Base-by-base conservation (phyloP, 2,329 filamentous ascomycete genomes). In the Fusarium avenaceum region DNA sequence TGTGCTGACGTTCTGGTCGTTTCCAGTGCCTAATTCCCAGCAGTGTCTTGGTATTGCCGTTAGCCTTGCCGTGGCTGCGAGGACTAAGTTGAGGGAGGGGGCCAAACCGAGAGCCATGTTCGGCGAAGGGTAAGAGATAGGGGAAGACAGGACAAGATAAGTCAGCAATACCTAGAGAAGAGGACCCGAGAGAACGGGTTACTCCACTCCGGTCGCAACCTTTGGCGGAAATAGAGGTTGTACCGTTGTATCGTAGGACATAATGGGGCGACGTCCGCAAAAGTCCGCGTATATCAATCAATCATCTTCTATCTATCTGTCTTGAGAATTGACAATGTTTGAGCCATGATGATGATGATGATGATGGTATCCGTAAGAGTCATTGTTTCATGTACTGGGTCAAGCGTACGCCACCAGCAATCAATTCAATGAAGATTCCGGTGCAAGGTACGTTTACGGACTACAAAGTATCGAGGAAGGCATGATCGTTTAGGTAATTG, bases 341-440 rank as follows among this genome's bases (percentile, higher is more conserved):
- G 26, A 26, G 55, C 52, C 42, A 38, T 54, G 50, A 57, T 53
- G 32, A 17, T 17, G 6, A 17, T n/a, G 13, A 46, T 35, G 33
- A 26, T 13, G 22, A 26, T 53, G 20, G 46, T 46, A 32, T 35
- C 19, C 17, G n/a, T 24, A 39, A 63, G 43, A 24, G 26, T 40
- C 28, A 33, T 52, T 48, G 62, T 67, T 49, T 67, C 57, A 53
- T 38, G 24, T 43, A 17, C 22, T 32, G 22, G 32, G 32, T 38
- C 44, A 55, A 24, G 47, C 38, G 56, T 33, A 26, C 57, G 61
- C 64, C 60, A 69, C 64, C 67, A 70, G 49, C 57, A 51, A 30
- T 63, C 39, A 32, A 35, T 43, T 35, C 47, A 51, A 30, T n/a
- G 43, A 24, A 35, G 30, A 32, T 61, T 8, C 26, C 10, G 40